Evolutionary conservation across 306 rosid species (phyloP), one percentile per base, ranked within the genome.

Genomic region (Pterocarpus macrocarpus): DNA sequence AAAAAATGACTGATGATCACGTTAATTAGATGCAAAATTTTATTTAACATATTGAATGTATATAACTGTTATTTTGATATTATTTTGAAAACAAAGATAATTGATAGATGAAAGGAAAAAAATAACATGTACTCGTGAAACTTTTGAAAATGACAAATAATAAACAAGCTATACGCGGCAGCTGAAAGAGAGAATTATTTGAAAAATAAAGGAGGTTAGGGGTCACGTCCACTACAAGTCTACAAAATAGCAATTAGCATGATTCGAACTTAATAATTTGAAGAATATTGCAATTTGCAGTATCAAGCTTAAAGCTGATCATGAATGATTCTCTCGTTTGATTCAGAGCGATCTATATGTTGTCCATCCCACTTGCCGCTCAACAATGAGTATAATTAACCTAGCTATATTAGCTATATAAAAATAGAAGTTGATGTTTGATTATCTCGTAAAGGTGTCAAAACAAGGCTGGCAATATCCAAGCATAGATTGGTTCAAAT

Each of bases 321-420:
- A 77, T 50, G 77, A 73, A 39, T 39, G 14, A 75, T 75, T 75
- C 71, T 45, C 47, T 45, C 15, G 7, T 64, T 34, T 79, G 77
- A 22, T 61, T 80, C 78, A 56, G 3, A 50, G 53, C 64, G 36
- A 71, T 74, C 71, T 65, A 71, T 22, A 22, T 22, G 28, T 61
- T 65, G 47, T 57, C 62, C 63, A 43, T 16, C 13, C 32, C 64
- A 61, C 50, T 70, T 61, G 50, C 28, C 1, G 28, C 28, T 22
- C 28, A 22, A 22, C 28, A 22, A 22, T 22, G 1, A 22, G 28
- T 22, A 22, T 22, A 22, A 22, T 22, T 22, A 22, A 22, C 28
- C 28, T 22, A 22, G 28, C 28, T 22, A 22, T 22, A 22, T 22
- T 22, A 22, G 28, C 28, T 22, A 22, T 22, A 22, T 22, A 22